These are phyloP conservation scores for Prunus padus DNA, from an alignment of 306 rosid species.

Conservation along the genomic window DNA sequence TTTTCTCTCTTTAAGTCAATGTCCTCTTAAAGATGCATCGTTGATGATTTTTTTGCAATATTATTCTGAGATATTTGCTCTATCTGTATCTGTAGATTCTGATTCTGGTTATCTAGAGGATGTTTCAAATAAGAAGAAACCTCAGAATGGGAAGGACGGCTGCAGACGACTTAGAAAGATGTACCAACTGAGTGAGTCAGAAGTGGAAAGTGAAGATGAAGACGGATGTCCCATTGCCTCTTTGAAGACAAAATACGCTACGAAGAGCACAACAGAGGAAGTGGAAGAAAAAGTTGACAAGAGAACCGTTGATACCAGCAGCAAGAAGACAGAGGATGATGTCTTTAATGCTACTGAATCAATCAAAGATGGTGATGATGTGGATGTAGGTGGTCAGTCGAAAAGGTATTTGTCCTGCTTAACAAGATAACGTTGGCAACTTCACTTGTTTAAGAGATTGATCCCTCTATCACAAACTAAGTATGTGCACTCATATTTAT, in stretches of 20 bases:
- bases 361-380: slow-evolving; percentile 26
- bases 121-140: slow-evolving; percentile 30
- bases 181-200: slow-evolving; percentile 48
- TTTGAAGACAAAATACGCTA: slow-evolving; percentile 33
- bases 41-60: not conserved
- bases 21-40: not conserved
- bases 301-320: slow-evolving; percentile 35
- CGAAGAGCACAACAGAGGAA: slow-evolving; percentile 31
- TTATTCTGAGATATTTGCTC: not conserved
- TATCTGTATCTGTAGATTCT: slow-evolving; percentile 18
- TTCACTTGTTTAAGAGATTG: not conserved
- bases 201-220: slow-evolving; percentile 39
- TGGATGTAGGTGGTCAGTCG: slow-evolving; percentile 35
- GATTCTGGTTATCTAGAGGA: slow-evolving; percentile 38
- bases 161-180: slow-evolving; percentile 53
- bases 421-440: not conserved
- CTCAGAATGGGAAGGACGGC: slow-evolving; percentile 27
- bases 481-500: not conserved
- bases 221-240: slow-evolving; percentile 50
- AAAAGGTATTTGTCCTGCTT: slow-evolving; percentile 26
- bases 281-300: slow-evolving; percentile 28
- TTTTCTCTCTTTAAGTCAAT: not conserved
- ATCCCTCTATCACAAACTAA: not conserved
- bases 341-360: slow-evolving; percentile 24
- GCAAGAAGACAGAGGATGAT: slow-evolving; percentile 35